Conservation (phyloP, 805 yeast genomes). For the Tetrapisispora fleetii region DNA sequence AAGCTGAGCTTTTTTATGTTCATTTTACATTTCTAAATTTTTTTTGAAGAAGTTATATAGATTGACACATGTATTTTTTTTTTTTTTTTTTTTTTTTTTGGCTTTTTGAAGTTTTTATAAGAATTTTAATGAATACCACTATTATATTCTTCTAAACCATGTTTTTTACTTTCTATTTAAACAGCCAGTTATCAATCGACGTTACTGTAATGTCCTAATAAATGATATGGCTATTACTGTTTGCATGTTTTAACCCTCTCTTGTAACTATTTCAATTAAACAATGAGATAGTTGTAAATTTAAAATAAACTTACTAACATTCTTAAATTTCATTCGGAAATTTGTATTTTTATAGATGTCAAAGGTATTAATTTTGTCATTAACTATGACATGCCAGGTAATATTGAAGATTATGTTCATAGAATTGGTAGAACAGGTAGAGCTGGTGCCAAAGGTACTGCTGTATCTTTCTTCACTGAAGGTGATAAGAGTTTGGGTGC, state of each 20-base stretch:
- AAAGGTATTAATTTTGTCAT: conserved; percentile 91
- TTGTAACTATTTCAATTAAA: background rate
- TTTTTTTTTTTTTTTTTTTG: conserved; percentile 9
- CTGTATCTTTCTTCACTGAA: conserved; percentile 86
- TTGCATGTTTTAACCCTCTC: background rate
- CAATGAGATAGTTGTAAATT: background rate
- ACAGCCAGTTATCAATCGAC: background rate
- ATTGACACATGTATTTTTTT: background rate
- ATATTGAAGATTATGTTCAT: conserved; percentile 96
- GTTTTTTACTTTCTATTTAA: background rate
- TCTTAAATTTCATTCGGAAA: conserved; percentile 10
- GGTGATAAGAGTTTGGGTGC: conserved; percentile 83
- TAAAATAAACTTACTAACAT: conserved; percentile 5
- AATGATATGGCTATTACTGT: background rate
- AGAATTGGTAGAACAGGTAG: conserved; percentile 99
- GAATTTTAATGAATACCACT: background rate
- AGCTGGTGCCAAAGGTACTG: conserved; percentile 95
- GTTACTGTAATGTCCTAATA: too few relatives aligned
- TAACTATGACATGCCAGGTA: conserved; percentile 96
- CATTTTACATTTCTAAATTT: background rate
- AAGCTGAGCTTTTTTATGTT: background rate
- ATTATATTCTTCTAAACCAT: background rate
- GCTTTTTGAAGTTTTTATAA: conserved; percentile 5
- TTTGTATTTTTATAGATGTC: conserved; percentile 52
- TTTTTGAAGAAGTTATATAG: conserved; percentile 1